phyloP scores from a whole-genome alignment of 257 asterid genomes.

The Solanum dulcamara region DNA sequence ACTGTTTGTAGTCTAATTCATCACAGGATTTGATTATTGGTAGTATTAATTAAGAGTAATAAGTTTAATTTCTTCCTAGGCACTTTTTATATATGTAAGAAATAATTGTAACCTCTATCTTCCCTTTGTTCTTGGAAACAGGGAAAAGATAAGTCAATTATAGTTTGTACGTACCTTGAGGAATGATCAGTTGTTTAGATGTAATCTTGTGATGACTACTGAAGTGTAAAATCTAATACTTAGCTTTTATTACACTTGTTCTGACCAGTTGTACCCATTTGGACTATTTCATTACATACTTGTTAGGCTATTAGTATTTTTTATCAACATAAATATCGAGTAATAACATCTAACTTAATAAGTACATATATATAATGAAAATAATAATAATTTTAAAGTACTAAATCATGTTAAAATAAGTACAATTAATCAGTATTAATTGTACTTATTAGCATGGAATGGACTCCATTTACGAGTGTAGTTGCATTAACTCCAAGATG shows the following conservation, averaged over 20 bases:
- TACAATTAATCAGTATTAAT: too few relatives aligned
- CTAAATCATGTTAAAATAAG: too few relatives aligned
- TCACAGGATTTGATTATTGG: slow-evolving; percentile 20
- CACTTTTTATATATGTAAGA: neutral
- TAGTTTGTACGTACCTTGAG: neutral
- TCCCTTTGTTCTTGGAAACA: neutral
- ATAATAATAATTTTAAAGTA: too few relatives aligned
- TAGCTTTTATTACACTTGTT: neutral
- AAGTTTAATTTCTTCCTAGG: neutral
- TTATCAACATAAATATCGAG: too few relatives aligned
- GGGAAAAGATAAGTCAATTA: neutral
- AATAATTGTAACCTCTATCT: neutral
- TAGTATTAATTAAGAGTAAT: neutral
- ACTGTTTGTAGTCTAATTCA: slow-evolving; percentile 43
- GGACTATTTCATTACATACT: too few relatives aligned
- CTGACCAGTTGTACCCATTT: too few relatives aligned
- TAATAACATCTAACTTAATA: too few relatives aligned
- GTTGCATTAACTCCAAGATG: too few relatives aligned
- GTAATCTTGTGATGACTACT: neutral
- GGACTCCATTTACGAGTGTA: too few relatives aligned
- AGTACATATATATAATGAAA: too few relatives aligned
- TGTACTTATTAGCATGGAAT: too few relatives aligned
- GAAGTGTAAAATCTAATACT: neutral
- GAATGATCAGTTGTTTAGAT: neutral
- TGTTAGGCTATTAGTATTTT: too few relatives aligned